Evolutionary conservation across 2,329 filamentous ascomycete species (phyloP), one percentile per base, ranked within the genome.

Genomic region (Hymenoscyphus repandus): DNA sequence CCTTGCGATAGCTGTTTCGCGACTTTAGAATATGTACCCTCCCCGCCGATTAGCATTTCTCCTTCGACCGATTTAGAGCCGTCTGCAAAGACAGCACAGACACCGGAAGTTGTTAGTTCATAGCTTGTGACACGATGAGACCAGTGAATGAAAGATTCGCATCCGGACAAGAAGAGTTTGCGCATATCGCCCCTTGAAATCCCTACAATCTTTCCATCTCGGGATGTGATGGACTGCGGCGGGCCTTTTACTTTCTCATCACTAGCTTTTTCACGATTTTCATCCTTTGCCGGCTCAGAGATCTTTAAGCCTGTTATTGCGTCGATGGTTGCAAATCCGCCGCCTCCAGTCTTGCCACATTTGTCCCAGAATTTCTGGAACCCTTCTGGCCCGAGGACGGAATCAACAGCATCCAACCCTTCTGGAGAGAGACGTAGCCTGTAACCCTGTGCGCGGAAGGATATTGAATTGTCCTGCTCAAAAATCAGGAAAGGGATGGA

Each of bases 181-280:
- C 82, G 72, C 81, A 86, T 85, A 33, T 83, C 80, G 4, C 81
- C 82, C 5, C 82, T 69, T 0, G 79, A 74, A 37, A 85, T 82
- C 0, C 82, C 82, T 0, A 86, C 72, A 7, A 80, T 70, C 62
- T 83, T 81, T 5, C 77, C 79, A 36, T 70, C 79, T 17, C 80
- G 72, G 13, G 77, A 81, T 0, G 65, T 51, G 30, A 84, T 66
- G 1, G 46, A 32, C 49, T 69, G 65, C 32, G 46, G 45, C 1
- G 27, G 43, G 12, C 3, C 37, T 20, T 52, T 50, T 2, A 60
- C 54, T 33, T 51, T 57, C 7, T 51, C 50, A 20, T 49, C 54
- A 3, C 18, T 38, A 6, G 45, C 13, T 20, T 31, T 33, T 31
- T 38, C n/a, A 9, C 9, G 11, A 20, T 38, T 38, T 11, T 34